Base-by-base conservation (phyloP, 2,329 filamentous ascomycete species). In the Xylariaceae sp. region DNA sequence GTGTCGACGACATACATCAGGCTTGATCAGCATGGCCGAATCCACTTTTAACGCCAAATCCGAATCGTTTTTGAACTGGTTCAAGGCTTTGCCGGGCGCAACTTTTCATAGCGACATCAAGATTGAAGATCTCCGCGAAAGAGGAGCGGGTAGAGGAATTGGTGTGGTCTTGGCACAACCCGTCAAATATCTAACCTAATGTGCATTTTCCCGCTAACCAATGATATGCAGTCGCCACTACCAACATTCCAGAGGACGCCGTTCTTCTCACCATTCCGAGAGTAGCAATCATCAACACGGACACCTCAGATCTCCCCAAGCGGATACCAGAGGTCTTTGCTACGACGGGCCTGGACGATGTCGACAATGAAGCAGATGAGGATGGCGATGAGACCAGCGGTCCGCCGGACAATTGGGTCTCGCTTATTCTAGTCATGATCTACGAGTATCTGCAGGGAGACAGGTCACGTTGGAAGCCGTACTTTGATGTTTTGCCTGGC, bases 261-360 rank as follows among this genome's bases (percentile, higher is more conserved):
- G 83, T 88, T 46, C 81, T 96, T 43, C 96, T 96, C 77, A 87
- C 85, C 45, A 89, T 96, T 59, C 91, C 91, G 2, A 85, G 89
- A 59, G 75, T 78, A 45, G 78, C 82, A 48, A 87, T 96, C 60
- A 84, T 96, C 68, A 89, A 84, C 64, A 78, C 84, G 20, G 81
- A 88, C 68, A 96, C 89, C 41, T 95, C 91, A 1, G 79, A 82
- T 46, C 78, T 96, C 26, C 80, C 82, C 20, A 75, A 73, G 65
- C 79, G 77, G 71, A 79, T 88, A 20, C 80, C 85, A 0, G 72
- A 79, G 44, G 72, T 87, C 56, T 81, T 89, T 54, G 73, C 51
- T 67, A 74, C 43, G 52, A 68, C 59, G 49, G 69, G 59, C 44
- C 58, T 60, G 64, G 70, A 75, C 3, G 73, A 74, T 40, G 69